phyloP scores from a whole-genome alignment of 441 rosid genomes.

The Aquilaria agallochum region DNA sequence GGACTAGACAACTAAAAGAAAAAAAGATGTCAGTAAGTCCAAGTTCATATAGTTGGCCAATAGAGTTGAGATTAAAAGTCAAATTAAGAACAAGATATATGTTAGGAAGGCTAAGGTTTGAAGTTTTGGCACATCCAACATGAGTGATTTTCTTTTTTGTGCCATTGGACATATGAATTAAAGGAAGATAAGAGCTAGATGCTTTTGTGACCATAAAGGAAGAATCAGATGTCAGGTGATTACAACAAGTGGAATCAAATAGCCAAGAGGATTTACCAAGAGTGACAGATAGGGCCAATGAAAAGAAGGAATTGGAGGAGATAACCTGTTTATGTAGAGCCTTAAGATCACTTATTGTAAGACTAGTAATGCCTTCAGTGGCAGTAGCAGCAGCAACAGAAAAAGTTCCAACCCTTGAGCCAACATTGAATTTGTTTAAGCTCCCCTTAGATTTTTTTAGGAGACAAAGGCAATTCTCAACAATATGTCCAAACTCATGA shows the following conservation, averaged over 20 bases:
- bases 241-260: constrained; percentile 13
- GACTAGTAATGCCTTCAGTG: neutral
- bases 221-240: constrained; percentile 8
- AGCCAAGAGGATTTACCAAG: constrained; percentile 1
- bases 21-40: neutral
- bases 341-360: neutral
- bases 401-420: no score
- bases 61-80: no score
- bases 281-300: neutral
- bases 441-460: no score
- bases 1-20: neutral
- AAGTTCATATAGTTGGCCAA: neutral
- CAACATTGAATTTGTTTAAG: no score
- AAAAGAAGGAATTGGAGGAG: neutral
- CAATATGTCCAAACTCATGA: no score
- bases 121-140: no score
- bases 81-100: no score
- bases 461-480: no score
- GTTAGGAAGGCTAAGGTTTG: no score
- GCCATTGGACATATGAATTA: constrained; percentile 2
- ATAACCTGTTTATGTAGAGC: neutral
- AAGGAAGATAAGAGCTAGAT: neutral
- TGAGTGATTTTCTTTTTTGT: no score
- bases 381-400: neutral
- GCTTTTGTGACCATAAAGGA: neutral